Conservation (phyloP, 345 rosid species). For the Pugionium dolabratum region DNA sequence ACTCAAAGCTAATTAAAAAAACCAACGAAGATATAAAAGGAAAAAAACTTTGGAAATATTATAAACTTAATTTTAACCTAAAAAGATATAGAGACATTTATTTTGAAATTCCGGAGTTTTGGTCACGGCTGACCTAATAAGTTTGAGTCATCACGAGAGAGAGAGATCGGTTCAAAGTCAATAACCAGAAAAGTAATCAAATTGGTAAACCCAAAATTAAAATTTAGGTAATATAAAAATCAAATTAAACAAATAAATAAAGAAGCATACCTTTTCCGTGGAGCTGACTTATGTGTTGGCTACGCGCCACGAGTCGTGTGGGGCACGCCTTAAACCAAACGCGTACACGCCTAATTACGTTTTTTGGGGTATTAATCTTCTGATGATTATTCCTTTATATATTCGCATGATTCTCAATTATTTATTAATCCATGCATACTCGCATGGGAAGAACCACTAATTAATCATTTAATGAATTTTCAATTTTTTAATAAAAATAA, state of each 20-base stretch:
- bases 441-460: too few relatives aligned
- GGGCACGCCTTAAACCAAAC: slow-evolving; percentile 43
- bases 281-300: slow-evolving; percentile 42
- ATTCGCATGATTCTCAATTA: slow-evolving; percentile 9
- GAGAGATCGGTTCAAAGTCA: slow-evolving; percentile 45
- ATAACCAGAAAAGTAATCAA: slow-evolving; percentile 31
- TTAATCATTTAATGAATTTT: too few relatives aligned
- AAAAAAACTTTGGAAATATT: neutral
- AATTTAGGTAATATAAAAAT: slow-evolving; percentile 1
- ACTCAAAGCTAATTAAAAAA: too few relatives aligned
- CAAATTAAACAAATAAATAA: neutral
- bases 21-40: neutral
- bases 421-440: neutral
- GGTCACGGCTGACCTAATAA: neutral
- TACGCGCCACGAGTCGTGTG: slow-evolving; percentile 44
- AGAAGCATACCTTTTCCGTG: slow-evolving; percentile 38
- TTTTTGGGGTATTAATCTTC: slow-evolving; percentile 29
- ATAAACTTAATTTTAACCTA: slow-evolving; percentile 30
- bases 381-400: slow-evolving; percentile 6
- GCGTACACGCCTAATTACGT: slow-evolving; percentile 43
- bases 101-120: slow-evolving; percentile 18
- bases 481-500: too few relatives aligned
- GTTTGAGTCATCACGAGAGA: slow-evolving; percentile 26
- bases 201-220: slow-evolving; percentile 29
- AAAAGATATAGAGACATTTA: neutral